Conservation (phyloP, 257 asterid species). For the Solanum paucissectum region DNA sequence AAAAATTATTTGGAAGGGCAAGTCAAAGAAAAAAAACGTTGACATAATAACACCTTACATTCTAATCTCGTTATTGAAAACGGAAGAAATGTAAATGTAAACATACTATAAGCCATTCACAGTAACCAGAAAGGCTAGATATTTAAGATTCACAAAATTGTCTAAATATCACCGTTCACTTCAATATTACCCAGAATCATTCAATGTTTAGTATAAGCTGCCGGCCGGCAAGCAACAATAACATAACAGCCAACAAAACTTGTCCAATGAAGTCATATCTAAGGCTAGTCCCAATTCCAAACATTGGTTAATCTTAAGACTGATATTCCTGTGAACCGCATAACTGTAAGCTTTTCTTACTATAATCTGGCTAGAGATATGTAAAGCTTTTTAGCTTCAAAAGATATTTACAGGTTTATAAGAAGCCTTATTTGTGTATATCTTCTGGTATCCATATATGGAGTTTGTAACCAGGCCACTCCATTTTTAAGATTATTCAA, state of each 20-base stretch:
- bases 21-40: background rate
- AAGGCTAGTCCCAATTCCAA: background rate
- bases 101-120: background rate
- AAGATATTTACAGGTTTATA: background rate
- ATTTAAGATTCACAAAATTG: background rate
- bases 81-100: background rate
- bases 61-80: background rate
- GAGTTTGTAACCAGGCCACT: background rate
- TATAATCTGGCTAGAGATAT: background rate
- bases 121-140: background rate
- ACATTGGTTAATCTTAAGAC: background rate
- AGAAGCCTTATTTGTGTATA: background rate
- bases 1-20: background rate
- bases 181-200: background rate
- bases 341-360: background rate
- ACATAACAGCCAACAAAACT: background rate
- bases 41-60: background rate
- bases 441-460: background rate
- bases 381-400: background rate
- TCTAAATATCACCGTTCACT: background rate
- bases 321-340: background rate
- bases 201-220: background rate
- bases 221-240: background rate
- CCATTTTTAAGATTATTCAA: constrained; percentile 13
- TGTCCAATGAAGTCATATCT: background rate